Evolutionary conservation across 148 eudicot genomes (phyloP), one percentile per base, ranked within the genome.

Genomic region (Mesembryanthemum crystallinum): DNA sequence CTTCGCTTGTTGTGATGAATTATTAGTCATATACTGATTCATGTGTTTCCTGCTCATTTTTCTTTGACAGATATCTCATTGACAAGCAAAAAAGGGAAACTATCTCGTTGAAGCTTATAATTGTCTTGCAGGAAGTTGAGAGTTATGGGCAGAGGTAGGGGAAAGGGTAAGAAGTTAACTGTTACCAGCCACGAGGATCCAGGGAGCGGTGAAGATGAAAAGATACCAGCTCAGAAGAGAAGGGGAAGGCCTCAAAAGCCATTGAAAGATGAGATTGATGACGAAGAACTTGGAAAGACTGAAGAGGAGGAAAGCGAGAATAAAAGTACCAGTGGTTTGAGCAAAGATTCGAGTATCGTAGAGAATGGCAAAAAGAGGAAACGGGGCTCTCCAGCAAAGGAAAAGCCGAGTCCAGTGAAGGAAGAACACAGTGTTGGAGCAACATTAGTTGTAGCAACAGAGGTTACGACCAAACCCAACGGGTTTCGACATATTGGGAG

Each of bases 241-340:
- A 93, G 98, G 57, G 98, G 98, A 69, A 87, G 98, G 73, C 97
- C 97, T 24, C 90, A 81, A 42, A 92, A 89, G 84, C 74, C 86
- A 35, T 64, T 76, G 73, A 86, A 79, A 80, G 90, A 91, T 57
- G 93, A 89, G 59, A 61, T 76, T 13, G 87, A 87, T 20, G 89
- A 85, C 21, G 88, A 88, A 15, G 93, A 85, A 64, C 35, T 55
- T 68, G 82, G 63, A 20, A 83, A 86, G 62, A 33, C 74, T 20
- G 91, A 83, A 74, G 88, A 86, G 49, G 89, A 80, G n/a, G 88
- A 87, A 1, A 65, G 67, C 21, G 84, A 85, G 76, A 83, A 77
- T 61, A 79, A 76, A 58, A 86, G 76, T 58, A 74, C 51, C 30
- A 72, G 77, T 45, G 66, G 76, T 57, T 76, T 79, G 10, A 67